phyloP scores from a whole-genome alignment of 1,139 yeast genomes.

The Suhomyces wounanorum region DNA sequence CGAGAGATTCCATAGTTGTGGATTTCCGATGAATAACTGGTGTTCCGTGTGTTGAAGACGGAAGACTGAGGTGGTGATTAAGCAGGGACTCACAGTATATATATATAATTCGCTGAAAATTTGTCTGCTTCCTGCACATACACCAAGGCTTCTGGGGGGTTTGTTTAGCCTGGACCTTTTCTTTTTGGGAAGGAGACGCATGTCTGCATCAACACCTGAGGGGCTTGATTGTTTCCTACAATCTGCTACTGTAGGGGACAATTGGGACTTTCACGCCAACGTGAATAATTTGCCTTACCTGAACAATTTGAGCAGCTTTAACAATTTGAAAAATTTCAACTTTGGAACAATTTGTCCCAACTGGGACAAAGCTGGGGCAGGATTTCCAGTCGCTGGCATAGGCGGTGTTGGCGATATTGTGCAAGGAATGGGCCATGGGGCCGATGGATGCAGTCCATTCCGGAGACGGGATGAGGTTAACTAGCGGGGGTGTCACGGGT shows the following conservation, averaged over 20 bases:
- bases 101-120: constrained; percentile 10
- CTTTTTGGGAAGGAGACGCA: constrained; percentile 1
- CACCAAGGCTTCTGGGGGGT: not conserved
- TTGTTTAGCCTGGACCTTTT: constrained; percentile 4
- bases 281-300: not conserved
- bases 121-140: constrained; percentile 8
- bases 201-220: constrained; percentile 1
- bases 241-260: not conserved
- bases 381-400: not conserved
- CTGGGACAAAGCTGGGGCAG: not conserved
- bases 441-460: not conserved
- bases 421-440: not conserved
- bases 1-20: constrained; percentile 68
- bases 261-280: not conserved
- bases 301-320: not conserved
- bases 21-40: not conserved
- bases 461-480: not conserved
- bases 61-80: not conserved
- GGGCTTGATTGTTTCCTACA: constrained; percentile 4
- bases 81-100: constrained; percentile 1
- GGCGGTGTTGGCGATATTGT: not conserved
- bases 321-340: too few species aligned
- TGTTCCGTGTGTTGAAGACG: not conserved
- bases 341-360: not conserved
- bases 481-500: not conserved